These are phyloP conservation scores for Hibiscus syriacus DNA, from an alignment of 345 rosid genomes.

Conservation along the genomic window DNA sequence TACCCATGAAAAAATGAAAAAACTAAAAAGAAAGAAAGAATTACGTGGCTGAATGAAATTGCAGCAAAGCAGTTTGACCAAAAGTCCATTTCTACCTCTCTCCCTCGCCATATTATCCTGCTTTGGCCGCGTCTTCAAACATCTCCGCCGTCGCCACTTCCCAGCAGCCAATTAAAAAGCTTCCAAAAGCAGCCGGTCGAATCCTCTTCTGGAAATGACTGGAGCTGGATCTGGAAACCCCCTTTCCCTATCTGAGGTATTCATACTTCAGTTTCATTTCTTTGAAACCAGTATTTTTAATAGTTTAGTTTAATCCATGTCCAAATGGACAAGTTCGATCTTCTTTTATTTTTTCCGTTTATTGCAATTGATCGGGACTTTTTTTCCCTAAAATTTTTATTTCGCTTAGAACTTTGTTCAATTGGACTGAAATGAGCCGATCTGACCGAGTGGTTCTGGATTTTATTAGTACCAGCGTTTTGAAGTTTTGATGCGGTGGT, in stretches of 20 bases:
- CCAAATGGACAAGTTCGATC: background rate
- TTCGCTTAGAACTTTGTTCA: background rate
- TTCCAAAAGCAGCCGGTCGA: background rate
- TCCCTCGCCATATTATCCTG: background rate
- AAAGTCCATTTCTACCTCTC: too few relatives aligned
- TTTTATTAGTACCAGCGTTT: background rate
- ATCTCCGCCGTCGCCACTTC: background rate
- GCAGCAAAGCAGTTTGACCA: too few relatives aligned
- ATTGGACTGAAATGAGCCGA: background rate
- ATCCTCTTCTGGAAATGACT: slow-evolving; percentile 45
- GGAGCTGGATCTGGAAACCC: slow-evolving; percentile 35
- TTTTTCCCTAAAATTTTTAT: background rate
- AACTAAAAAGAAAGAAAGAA: too few relatives aligned
- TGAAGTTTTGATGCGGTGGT: background rate
- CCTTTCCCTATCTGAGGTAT: slow-evolving; percentile 63
- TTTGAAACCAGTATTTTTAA: too few relatives aligned
- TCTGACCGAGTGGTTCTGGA: background rate
- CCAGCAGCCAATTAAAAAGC: background rate
- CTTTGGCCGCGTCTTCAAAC: slow-evolving; percentile 10
- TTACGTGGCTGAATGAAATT: too few relatives aligned
- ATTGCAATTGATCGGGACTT: background rate
- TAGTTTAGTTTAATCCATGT: background rate
- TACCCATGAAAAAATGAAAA: too few relatives aligned
- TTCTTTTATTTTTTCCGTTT: background rate
- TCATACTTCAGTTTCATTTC: background rate